phyloP scores from a whole-genome alignment of 305 asterid species.

The Ilex paraguariensis region DNA sequence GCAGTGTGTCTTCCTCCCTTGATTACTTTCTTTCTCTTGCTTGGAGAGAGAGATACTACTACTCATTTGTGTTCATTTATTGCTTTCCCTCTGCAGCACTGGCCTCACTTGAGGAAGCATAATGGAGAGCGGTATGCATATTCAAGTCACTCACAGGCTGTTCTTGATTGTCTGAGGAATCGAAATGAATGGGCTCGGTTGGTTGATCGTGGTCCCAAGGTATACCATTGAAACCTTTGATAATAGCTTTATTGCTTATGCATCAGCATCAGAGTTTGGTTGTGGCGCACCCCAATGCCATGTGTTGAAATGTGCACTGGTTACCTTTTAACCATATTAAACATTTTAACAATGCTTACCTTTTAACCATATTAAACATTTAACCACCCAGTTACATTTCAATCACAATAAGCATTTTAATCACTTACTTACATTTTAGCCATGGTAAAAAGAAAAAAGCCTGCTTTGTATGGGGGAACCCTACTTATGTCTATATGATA shows the following conservation, averaged over 20 bases:
- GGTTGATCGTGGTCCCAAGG: constrained; percentile 98
- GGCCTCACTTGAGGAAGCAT: constrained; percentile 94
- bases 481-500: no score
- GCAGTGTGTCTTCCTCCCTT: constrained; percentile 8
- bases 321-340: no score
- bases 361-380: no score
- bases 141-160: constrained; percentile 94
- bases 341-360: no score
- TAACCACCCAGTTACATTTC: no score
- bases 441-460: no score
- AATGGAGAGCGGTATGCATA: constrained; percentile 95
- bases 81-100: constrained; percentile 45
- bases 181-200: constrained; percentile 96
- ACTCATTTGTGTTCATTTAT: constrained; percentile 1
- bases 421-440: no score
- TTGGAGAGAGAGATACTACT: background rate
- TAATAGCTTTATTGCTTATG: background rate
- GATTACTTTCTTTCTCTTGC: background rate
- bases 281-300: background rate
- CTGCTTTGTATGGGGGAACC: no score
- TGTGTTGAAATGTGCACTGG: background rate
- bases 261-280: background rate
- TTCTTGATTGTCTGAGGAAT: constrained; percentile 91
- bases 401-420: no score
- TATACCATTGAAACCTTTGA: constrained; percentile 16